Percentiles rank a stretch among this genome's conserved stretches.
Evolutionary conservation across 2,329 filamentous ascomycete species (phyloP).

Genomic region (Elsinoe ampelina): DNA sequence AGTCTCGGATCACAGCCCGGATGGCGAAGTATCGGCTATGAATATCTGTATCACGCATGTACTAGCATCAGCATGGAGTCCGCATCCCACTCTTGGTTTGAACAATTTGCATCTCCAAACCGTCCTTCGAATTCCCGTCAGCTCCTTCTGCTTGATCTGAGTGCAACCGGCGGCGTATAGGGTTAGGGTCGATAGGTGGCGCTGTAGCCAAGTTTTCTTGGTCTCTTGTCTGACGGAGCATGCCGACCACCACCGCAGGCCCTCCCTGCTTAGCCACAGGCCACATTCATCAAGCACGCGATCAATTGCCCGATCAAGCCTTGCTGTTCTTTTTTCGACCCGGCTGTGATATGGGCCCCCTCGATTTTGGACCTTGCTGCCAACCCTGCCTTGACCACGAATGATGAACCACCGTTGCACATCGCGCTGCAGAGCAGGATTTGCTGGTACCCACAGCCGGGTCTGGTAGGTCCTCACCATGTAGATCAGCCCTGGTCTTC

Average conservation of each 20-base stretch:
- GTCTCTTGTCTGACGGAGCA: background rate
- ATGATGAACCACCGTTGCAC: background rate
- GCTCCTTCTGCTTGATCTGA: background rate
- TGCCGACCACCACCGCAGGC: background rate
- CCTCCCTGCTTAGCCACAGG: background rate
- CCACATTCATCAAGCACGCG: background rate
- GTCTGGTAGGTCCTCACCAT: too few species aligned
- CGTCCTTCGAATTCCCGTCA: background rate
- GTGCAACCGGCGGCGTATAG: background rate
- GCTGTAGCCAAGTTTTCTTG: background rate
- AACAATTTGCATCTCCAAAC: too few species aligned
- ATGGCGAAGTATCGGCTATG: background rate
- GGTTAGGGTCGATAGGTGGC: background rate
- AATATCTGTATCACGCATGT: background rate
- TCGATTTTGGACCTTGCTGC: background rate
- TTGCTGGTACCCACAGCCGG: background rate
- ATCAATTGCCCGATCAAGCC: background rate
- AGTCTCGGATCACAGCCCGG: background rate
- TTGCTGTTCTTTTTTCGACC: background rate
- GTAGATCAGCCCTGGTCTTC: too few species aligned
- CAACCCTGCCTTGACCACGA: background rate
- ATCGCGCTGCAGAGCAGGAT: background rate
- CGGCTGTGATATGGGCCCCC: background rate
- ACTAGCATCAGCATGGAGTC: background rate
- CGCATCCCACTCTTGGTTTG: background rate